Percentiles rank a stretch among this genome's conserved stretches.
Evolutionary conservation across 352 stramenopile species (phyloP).

Genomic region (Blastocystis sp.): DNA sequence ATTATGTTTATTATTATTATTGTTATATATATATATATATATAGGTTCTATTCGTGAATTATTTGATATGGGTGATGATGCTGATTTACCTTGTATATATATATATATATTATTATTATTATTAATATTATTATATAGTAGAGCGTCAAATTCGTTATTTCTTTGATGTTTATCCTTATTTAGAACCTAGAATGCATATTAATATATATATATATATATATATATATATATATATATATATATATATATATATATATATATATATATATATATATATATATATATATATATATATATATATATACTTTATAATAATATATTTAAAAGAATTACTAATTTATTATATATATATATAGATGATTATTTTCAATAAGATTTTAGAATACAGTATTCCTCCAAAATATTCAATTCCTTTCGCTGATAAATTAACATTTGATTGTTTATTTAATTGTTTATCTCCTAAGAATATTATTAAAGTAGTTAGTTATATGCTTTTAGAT

Average conservation of each 20-base stretch:
- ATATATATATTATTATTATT: not conserved
- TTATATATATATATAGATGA: constrained; percentile 6
- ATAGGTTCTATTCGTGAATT: constrained; percentile 27
- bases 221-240: too few relatives aligned
- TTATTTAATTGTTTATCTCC: constrained; percentile 30
- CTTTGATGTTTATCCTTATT: constrained; percentile 18
- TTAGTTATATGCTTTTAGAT: not conserved
- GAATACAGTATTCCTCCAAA: constrained; percentile 14
- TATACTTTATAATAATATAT: too few relatives aligned
- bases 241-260: too few relatives aligned
- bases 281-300: too few relatives aligned
- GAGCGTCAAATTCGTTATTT: constrained; percentile 28
- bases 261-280: too few relatives aligned
- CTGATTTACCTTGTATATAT: not conserved
- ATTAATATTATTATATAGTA: too few relatives aligned
- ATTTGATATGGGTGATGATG: not conserved
- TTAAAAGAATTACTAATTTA: too few relatives aligned
- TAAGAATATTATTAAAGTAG: constrained; percentile 25
- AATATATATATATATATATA: not conserved
- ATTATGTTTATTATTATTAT: too few relatives aligned
- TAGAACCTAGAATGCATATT: not conserved
- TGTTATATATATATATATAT: too few relatives aligned
- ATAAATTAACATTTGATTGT: constrained; percentile 35
- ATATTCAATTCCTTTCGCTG: constrained; percentile 7
- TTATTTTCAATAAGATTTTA: constrained; percentile 22